These are phyloP conservation scores for Phlyctochytrium planicorne DNA, from an alignment of 192 early-diverging fungal species.

Conservation along the genomic window DNA sequence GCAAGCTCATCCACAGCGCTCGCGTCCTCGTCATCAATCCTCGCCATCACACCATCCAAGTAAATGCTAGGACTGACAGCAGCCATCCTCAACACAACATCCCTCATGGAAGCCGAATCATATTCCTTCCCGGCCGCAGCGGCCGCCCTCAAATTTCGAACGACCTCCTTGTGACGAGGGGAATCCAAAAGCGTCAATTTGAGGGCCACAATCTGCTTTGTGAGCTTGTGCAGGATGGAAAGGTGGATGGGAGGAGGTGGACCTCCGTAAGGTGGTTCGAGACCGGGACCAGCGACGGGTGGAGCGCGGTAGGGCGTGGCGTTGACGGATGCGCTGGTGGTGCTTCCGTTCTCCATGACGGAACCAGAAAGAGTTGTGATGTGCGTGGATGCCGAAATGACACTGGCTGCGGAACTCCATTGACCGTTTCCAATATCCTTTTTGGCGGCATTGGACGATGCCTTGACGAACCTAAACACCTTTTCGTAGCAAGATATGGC, in stretches of 20 bases:
- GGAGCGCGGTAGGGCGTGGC: conserved; percentile 1
- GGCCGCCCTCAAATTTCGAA: conserved; percentile 32
- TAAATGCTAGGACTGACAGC: conserved; percentile 49
- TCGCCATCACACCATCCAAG: conserved; percentile 41
- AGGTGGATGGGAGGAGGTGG: conserved; percentile 38
- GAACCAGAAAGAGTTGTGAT: not conserved
- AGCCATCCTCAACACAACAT: conserved; percentile 39
- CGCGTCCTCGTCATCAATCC: conserved; percentile 44
- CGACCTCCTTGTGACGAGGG: conserved; percentile 39
- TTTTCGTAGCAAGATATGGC: conserved; percentile 51
- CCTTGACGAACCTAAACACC: conserved; percentile 47
- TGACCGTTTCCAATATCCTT: not conserved
- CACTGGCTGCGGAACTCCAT: conserved; percentile 6
- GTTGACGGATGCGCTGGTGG: not conserved
- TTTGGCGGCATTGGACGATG: not conserved
- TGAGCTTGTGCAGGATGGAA: conserved; percentile 41
- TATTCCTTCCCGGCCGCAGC: conserved; percentile 11
- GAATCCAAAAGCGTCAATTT: conserved; percentile 46
- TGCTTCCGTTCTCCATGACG: not conserved
- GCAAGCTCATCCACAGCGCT: conserved; percentile 46
- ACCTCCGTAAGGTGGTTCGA: conserved; percentile 25
- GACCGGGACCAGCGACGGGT: conserved; percentile 40
- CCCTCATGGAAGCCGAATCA: conserved; percentile 33
- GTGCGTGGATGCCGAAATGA: not conserved
- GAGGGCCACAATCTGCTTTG: conserved; percentile 45